Evolutionary conservation across 768 basidiomycete genomes (phyloP).

Genomic region (Lactarius sp.): DNA sequence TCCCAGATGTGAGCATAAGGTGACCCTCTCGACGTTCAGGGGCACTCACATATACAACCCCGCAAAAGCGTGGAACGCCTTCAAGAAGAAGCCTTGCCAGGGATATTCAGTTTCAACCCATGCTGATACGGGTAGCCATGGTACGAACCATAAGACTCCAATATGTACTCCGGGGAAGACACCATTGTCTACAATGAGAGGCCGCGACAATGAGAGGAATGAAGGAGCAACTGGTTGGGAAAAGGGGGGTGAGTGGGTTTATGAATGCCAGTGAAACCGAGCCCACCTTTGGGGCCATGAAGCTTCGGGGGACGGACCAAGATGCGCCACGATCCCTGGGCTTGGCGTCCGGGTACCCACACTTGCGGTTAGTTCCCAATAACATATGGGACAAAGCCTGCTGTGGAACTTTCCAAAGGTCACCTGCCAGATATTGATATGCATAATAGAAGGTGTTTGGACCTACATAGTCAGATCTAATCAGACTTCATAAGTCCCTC

Average conservation of each 20-base stretch:
- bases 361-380: no score
- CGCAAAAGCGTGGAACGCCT: conserved; percentile 9
- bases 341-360: no score
- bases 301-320: no score
- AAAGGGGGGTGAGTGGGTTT: not conserved
- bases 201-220: not conserved
- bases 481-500: no score
- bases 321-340: no score
- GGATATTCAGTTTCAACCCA: not conserved
- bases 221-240: not conserved
- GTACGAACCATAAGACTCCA: conserved; percentile 2
- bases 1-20: not conserved
- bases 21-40: not conserved
- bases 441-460: no score
- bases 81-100: conserved; percentile 1
- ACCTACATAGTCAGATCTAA: no score
- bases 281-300: no score
- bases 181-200: not conserved
- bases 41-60: conserved; percentile 18
- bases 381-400: no score
- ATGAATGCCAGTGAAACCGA: no score
- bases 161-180: not conserved
- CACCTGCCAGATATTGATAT: no score
- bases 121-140: not conserved
- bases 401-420: no score